A percentile compares a stretch with the other conserved stretches of the same genome.
Conservation (phyloP, 441 rosid species). For the Aleurites moluccanus region DNA sequence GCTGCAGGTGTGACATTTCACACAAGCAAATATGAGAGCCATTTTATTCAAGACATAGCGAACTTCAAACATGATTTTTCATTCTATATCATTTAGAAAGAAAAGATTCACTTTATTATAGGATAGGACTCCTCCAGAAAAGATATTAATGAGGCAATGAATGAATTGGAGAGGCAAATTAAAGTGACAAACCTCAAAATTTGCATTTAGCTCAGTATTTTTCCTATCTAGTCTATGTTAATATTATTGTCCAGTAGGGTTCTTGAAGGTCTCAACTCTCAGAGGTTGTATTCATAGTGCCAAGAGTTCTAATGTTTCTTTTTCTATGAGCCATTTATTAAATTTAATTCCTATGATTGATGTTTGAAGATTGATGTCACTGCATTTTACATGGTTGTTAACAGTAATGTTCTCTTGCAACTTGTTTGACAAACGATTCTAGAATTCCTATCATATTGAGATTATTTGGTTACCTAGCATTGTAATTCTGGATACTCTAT, state of each 20-base stretch:
- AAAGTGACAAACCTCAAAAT: neutral
- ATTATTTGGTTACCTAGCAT: neutral
- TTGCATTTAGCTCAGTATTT: neutral
- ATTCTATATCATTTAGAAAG: neutral
- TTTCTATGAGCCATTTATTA: neutral
- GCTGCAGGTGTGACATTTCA: neutral
- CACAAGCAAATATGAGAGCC: neutral
- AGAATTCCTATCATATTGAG: neutral
- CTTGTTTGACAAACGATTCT: neutral
- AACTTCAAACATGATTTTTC: neutral
- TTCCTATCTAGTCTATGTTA: neutral
- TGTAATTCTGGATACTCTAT: slow-evolving; percentile 1
- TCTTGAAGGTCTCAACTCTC: neutral
- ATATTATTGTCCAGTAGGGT: neutral
- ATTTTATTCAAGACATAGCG: neutral
- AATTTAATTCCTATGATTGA: neutral
- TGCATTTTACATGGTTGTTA: neutral
- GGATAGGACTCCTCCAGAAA: neutral
- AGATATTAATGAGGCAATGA: neutral
- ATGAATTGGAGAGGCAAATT: neutral
- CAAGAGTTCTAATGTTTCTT: neutral
- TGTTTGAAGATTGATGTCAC: neutral
- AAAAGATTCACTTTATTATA: neutral
- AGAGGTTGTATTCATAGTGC: neutral
- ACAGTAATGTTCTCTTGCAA: neutral